Evolutionary conservation across 768 basidiomycete genomes (phyloP).

Genomic region (Boletus barrowsii): DNA sequence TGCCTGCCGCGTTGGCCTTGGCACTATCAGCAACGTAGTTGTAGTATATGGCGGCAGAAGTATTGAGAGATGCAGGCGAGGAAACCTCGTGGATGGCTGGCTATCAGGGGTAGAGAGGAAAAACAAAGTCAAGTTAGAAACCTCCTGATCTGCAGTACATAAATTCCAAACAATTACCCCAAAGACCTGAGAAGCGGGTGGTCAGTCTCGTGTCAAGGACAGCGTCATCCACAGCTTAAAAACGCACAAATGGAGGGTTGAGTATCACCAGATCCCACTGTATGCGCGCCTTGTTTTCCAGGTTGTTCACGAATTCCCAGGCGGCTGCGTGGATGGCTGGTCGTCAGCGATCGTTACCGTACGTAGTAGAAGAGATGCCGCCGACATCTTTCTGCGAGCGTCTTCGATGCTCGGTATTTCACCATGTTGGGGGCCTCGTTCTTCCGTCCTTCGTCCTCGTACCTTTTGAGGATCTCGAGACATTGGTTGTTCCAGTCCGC

Average conservation of each 20-base stretch:
- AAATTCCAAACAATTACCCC: slow-evolving; percentile 17
- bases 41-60: slow-evolving; percentile 37
- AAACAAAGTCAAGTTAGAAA: background rate
- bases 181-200: slow-evolving; percentile 20
- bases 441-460: slow-evolving; percentile 45
- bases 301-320: slow-evolving; percentile 41
- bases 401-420: slow-evolving; percentile 64
- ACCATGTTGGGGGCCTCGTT: slow-evolving; percentile 31
- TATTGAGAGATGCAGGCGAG: slow-evolving; percentile 36
- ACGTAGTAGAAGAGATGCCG: background rate
- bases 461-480: slow-evolving; percentile 38
- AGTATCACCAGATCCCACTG: slow-evolving; percentile 40
- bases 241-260: slow-evolving; percentile 39
- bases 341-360: background rate
- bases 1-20: slow-evolving; percentile 20
- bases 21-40: slow-evolving; percentile 27
- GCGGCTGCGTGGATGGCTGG: slow-evolving; percentile 33
- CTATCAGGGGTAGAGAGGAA: slow-evolving; percentile 14
- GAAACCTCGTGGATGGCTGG: slow-evolving; percentile 43
- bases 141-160: background rate
- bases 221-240: too few relatives aligned
- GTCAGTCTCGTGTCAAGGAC: background rate
- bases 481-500: slow-evolving; percentile 57
- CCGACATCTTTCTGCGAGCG: slow-evolving; percentile 57
- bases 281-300: slow-evolving; percentile 30